phyloP scores from a whole-genome alignment of 2,329 filamentous ascomycete species.

The Dactylellina leptospora region DNA sequence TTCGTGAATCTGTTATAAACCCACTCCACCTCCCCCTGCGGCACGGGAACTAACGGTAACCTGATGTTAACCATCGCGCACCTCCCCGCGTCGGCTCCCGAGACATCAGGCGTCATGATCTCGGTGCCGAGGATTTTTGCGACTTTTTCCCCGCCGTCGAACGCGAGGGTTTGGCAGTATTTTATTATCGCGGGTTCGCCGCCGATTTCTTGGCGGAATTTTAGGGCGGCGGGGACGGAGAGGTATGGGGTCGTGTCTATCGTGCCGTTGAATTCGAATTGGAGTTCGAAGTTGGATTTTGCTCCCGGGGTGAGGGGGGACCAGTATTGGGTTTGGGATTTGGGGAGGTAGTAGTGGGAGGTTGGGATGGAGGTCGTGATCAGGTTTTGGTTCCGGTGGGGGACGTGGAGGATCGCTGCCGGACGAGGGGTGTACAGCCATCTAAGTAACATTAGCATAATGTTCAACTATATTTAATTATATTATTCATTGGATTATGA shows the following conservation, averaged over 20 bases:
- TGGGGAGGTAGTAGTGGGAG: slow-evolving; percentile 76
- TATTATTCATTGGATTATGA: slow-evolving; percentile 1
- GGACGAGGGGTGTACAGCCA: slow-evolving; percentile 85
- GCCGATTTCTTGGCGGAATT: slow-evolving; percentile 74
- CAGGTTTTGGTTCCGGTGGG: slow-evolving; percentile 76
- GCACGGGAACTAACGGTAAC: slow-evolving; percentile 21
- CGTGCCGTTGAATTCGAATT: slow-evolving; percentile 80
- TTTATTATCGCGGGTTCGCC: slow-evolving; percentile 75
- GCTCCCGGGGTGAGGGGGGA: slow-evolving; percentile 63
- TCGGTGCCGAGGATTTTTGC: slow-evolving; percentile 74
- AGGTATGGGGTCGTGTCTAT: slow-evolving; percentile 76
- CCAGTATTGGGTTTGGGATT: slow-evolving; percentile 54
- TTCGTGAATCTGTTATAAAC: slow-evolving; percentile 58
- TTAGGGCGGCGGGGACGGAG: slow-evolving; percentile 75
- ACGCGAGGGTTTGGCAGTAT: slow-evolving; percentile 72
- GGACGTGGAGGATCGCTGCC: slow-evolving; percentile 82
- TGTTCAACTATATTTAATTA: slow-evolving; percentile 49
- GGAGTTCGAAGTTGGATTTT: slow-evolving; percentile 66
- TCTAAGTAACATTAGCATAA: slow-evolving; percentile 58
- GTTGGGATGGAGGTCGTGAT: slow-evolving; percentile 80
- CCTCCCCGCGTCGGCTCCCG: slow-evolving; percentile 21
- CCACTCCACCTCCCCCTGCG: slow-evolving; percentile 46
- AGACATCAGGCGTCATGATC: slow-evolving; percentile 63
- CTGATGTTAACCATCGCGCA: slow-evolving; percentile 46
- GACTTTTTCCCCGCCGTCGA: slow-evolving; percentile 69